Evolutionary conservation across 78 protist genomes (phyloP).

Genomic region (Diacronema lutheri): DNA sequence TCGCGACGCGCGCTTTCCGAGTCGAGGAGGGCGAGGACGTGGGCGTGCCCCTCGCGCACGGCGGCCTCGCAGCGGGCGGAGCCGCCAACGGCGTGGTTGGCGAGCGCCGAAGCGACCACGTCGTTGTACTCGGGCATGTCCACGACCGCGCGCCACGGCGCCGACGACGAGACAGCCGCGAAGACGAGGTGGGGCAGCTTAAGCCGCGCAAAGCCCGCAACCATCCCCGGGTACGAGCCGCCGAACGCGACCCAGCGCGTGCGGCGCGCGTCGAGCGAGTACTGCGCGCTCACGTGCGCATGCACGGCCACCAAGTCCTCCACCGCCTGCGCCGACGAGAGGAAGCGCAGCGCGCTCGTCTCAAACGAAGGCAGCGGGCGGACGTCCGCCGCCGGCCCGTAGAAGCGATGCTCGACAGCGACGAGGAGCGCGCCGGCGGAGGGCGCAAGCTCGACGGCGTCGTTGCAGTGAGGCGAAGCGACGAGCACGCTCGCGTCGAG

Average conservation of each 20-base stretch:
- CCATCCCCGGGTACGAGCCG: conserved; percentile 62
- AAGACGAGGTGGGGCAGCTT: conserved; percentile 44
- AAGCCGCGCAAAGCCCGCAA: conserved; percentile 49
- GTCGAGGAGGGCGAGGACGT: conserved; percentile 18
- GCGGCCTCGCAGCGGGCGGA: conserved; percentile 19
- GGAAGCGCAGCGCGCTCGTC: neutral
- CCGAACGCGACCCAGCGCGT: conserved; percentile 56
- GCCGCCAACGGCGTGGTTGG: conserved; percentile 35
- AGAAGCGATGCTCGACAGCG: conserved; percentile 60
- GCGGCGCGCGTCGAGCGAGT: neutral
- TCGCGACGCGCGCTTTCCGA: conserved; percentile 1
- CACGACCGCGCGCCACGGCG: conserved; percentile 48
- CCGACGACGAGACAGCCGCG: conserved; percentile 63
- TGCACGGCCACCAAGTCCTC: conserved; percentile 61
- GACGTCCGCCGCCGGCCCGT: conserved; percentile 40
- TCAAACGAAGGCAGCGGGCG: conserved; percentile 7
- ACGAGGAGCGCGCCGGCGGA: conserved; percentile 38
- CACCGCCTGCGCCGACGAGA: conserved; percentile 67
- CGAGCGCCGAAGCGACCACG: conserved; percentile 21
- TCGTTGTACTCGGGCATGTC: conserved; percentile 62
- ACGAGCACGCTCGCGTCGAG: conserved; percentile 34
- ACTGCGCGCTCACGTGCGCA: neutral
- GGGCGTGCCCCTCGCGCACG: conserved; percentile 46
- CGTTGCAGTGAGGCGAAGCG: conserved; percentile 50
- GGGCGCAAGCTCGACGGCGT: conserved; percentile 48